Conservation (phyloP, 2,329 filamentous ascomycete species). For the Curvularia lunata region DNA sequence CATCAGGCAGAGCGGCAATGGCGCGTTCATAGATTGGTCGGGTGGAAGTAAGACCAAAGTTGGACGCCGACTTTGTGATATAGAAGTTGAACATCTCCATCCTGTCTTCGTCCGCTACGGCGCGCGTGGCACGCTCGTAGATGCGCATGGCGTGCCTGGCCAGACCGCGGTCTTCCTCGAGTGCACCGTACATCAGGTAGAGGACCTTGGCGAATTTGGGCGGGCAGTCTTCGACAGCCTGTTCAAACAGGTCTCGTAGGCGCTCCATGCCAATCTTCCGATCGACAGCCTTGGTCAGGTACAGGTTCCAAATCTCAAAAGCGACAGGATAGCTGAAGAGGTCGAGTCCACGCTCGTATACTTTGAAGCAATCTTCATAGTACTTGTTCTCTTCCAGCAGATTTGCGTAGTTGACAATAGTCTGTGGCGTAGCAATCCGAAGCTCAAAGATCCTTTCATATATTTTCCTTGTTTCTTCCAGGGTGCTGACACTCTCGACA, state of each 20-base stretch:
- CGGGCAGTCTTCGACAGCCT: conserved; percentile 92
- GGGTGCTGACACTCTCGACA: conserved; percentile 87
- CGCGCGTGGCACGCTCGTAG: conserved; percentile 94
- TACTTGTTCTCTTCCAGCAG: conserved; percentile 93
- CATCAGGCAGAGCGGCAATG: conserved; percentile 90
- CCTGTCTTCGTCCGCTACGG: conserved; percentile 91
- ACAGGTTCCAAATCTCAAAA: conserved; percentile 98
- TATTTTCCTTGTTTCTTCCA: conserved; percentile 91
- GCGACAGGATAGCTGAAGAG: conserved; percentile 99
- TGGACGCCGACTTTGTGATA: conserved; percentile 97
- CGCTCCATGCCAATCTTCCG: conserved; percentile 95
- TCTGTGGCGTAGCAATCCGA: conserved; percentile 96
- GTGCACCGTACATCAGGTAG: conserved; percentile 97
- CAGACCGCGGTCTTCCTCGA: conserved; percentile 94
- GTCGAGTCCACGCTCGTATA: conserved; percentile 94
- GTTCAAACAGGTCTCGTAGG: conserved; percentile 92
- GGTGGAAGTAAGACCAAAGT: conserved; percentile 95
- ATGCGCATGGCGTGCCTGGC: conserved; percentile 98
- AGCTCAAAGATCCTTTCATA: conserved; percentile 99
- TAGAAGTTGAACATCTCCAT: conserved; percentile 99
- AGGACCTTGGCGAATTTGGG: conserved; percentile 95
- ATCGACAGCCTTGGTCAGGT: conserved; percentile 95
- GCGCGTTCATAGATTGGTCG: conserved; percentile 95
- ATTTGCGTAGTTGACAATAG: conserved; percentile 97
- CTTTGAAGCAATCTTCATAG: conserved; percentile 95